A percentile compares a stretch with the other conserved stretches of the same genome.
Evolutionary conservation across 148 eudicot species (phyloP).

Genomic region (Salicornia ramosissima): DNA sequence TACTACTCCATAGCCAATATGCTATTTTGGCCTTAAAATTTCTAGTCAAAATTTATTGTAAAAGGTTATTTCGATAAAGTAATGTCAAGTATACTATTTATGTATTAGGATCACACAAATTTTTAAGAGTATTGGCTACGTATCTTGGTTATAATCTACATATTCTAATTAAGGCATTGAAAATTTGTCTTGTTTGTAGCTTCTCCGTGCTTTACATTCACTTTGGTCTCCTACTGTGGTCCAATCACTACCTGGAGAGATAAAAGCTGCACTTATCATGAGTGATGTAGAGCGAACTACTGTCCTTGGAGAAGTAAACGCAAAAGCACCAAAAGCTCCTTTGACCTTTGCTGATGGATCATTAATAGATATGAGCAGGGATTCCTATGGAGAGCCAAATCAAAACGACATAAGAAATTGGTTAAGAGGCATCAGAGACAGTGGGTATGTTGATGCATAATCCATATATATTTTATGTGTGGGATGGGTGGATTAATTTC

Average conservation of each 20-base stretch:
- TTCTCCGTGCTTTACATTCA: conserved; percentile 91
- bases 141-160: neutral
- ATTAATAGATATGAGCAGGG: conserved; percentile 54
- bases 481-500: too few relatives aligned
- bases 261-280: conserved; percentile 83
- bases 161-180: conserved; percentile 2
- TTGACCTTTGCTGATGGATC: conserved; percentile 67
- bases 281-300: conserved; percentile 71
- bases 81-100: neutral
- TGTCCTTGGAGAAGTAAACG: conserved; percentile 81
- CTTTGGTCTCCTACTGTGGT: conserved; percentile 85
- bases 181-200: conserved; percentile 37
- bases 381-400: conserved; percentile 62
- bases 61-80: neutral
- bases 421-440: conserved; percentile 91
- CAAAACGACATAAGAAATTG: conserved; percentile 86
- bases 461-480: too few relatives aligned
- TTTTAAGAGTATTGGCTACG: neutral
- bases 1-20: neutral
- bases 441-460: conserved; percentile 61
- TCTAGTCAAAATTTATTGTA: too few relatives aligned
- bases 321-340: conserved; percentile 58
- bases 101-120: too few relatives aligned
- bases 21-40: too few relatives aligned
- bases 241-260: conserved; percentile 75